Evolutionary conservation across 345 rosid genomes (phyloP).

Genomic region (Camelina neglecta): DNA sequence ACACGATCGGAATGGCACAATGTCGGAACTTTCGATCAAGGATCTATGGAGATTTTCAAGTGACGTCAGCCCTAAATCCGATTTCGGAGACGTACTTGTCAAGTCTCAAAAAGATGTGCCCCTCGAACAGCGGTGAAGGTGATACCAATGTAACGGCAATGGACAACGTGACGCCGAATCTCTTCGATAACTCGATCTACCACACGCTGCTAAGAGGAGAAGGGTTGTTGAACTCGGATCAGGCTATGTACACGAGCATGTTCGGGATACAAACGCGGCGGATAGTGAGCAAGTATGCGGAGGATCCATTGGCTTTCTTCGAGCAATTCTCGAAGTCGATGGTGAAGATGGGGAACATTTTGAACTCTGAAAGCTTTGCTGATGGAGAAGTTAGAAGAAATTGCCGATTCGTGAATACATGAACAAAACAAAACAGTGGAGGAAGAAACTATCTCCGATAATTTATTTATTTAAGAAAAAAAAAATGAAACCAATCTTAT

Average conservation of each 20-base stretch:
- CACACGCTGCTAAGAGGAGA: slow-evolving; percentile 61
- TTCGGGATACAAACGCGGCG: slow-evolving; percentile 61
- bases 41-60: slow-evolving; percentile 60
- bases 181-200: slow-evolving; percentile 78
- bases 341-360: slow-evolving; percentile 90
- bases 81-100: slow-evolving; percentile 48
- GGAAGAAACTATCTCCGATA: neutral
- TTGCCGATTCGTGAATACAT: slow-evolving; percentile 86
- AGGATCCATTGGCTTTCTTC: slow-evolving; percentile 67
- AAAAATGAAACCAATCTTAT: neutral
- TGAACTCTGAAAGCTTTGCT: slow-evolving; percentile 58
- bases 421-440: slow-evolving; percentile 6
- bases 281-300: slow-evolving; percentile 70
- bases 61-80: slow-evolving; percentile 52
- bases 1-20: slow-evolving; percentile 88
- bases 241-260: slow-evolving; percentile 69
- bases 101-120: slow-evolving; percentile 61
- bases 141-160: slow-evolving; percentile 66
- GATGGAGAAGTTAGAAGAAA: slow-evolving; percentile 78
- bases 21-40: slow-evolving; percentile 67
- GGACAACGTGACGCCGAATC: slow-evolving; percentile 72
- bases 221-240: slow-evolving; percentile 82
- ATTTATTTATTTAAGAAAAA: slow-evolving; percentile 1
- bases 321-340: slow-evolving; percentile 81
- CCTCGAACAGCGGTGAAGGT: slow-evolving; percentile 55